These are phyloP conservation scores for Beauveria scarabaeidicola DNA, from an alignment of 2,329 filamentous ascomycete species.

Conservation along the genomic window DNA sequence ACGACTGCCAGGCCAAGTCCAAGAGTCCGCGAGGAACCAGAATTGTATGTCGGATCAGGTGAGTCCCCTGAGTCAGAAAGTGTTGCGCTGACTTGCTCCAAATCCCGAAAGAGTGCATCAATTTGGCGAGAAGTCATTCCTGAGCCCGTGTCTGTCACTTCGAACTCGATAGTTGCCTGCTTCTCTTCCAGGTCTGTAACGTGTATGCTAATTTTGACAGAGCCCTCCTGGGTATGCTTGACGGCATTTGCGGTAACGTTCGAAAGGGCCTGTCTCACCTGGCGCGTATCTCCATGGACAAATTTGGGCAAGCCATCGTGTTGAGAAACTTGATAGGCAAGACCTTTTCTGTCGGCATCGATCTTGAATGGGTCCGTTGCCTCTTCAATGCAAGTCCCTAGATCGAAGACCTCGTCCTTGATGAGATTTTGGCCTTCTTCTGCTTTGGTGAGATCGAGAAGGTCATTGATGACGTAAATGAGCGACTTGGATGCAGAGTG, in stretches of 20 bases:
- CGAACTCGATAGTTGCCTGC: slow-evolving; percentile 62
- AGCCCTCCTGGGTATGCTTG: slow-evolving; percentile 62
- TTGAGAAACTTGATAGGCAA: slow-evolving; percentile 59
- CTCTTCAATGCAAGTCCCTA: slow-evolving; percentile 63
- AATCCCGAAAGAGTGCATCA: slow-evolving; percentile 48
- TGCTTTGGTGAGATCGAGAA: slow-evolving; percentile 79
- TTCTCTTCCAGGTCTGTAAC: slow-evolving; percentile 44
- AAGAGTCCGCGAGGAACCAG: slow-evolving; percentile 39
- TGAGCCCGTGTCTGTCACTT: slow-evolving; percentile 64
- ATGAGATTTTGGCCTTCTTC: slow-evolving; percentile 73
- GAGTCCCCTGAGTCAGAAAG: slow-evolving; percentile 14
- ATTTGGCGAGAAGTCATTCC: slow-evolving; percentile 59
- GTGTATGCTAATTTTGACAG: slow-evolving; percentile 62
- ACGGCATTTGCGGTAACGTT: slow-evolving; percentile 83
- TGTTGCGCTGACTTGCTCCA: slow-evolving; percentile 49
- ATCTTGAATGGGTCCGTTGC: slow-evolving; percentile 65
- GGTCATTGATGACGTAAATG: slow-evolving; percentile 89
- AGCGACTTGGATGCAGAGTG: slow-evolving; percentile 88
- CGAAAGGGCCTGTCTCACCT: slow-evolving; percentile 72
- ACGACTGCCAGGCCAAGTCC: slow-evolving; percentile 83
- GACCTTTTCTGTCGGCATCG: slow-evolving; percentile 67
- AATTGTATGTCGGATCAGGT: slow-evolving; percentile 18
- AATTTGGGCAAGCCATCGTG: slow-evolving; percentile 59
- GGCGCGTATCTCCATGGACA: slow-evolving; percentile 71
- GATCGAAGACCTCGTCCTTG: slow-evolving; percentile 72